Base-by-base conservation (phyloP, 805 yeast genomes). In the Schizosaccharomyces octosporus region DNA sequence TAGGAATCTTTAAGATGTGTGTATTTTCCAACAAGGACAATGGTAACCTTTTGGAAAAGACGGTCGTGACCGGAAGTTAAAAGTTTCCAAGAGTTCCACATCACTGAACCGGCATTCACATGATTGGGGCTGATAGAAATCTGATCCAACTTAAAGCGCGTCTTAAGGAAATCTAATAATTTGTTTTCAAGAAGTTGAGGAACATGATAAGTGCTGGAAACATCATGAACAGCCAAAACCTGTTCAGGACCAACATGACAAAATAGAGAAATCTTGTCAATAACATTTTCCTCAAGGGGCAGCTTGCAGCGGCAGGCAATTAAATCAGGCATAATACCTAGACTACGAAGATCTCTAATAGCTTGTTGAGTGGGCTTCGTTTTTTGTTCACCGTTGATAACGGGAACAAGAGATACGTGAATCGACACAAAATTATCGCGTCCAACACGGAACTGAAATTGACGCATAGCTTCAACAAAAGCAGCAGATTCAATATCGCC, bases 291-390 rank as follows among this genome's bases (percentile, higher is more conserved):
- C 69, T 85, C 95, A 67, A 93, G 79, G 69, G 79, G 79, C 66
- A 85, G 85, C 61, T 87, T 78, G 77, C 99, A 93, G 76, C 99
- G 82, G 77, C 97, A 90, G 63, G 97, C 98, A 75, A 93, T 87
- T 81, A 93, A 84, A 73, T 93, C 97, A 24, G 97, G 97, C 48
- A 83, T 81, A 71, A 93, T 80, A 68, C 99, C 99, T 64, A 90
- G 76, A 59, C 95, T 85, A 75, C 99, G 84, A 73, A 93, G 79
- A 73, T 93, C 98, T 72, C 88, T 87, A 70, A 93, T 85, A 59
- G 99, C 99, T 65, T 97, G 98, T 76, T 93, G 99, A 13, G 99
- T 93, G 63, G 99, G 99, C 74, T 93, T 93, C 55, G 99, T 93
- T 79, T 93, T 93, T 74, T 93, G 96, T 77, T 93, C 99, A 64